Percentiles rank a stretch among this genome's conserved stretches.
phyloP scores from a whole-genome alignment of 306 rosid genomes.

The Mucuna pruriens region DNA sequence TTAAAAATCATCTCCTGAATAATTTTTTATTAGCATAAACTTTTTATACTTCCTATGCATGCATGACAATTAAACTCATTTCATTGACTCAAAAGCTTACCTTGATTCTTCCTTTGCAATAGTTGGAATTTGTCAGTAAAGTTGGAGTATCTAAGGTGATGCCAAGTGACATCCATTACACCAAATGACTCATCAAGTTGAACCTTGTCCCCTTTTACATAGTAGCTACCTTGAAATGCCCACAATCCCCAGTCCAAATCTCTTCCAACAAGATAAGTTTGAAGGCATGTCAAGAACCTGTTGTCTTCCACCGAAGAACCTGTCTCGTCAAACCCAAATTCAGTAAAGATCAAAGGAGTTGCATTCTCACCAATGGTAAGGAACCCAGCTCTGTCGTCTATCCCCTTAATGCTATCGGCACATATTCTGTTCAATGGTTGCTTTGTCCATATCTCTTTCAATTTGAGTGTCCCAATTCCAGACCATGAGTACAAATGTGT shows the following conservation, averaged over 20 bases:
- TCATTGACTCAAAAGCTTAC: constrained; percentile 10
- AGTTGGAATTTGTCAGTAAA: constrained; percentile 50
- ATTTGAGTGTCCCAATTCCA: constrained; percentile 51
- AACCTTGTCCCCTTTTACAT: constrained; percentile 40
- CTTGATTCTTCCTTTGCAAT: constrained; percentile 46
- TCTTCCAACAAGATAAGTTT: constrained; percentile 54
- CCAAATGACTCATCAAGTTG: constrained; percentile 55
- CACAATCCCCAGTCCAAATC: constrained; percentile 71
- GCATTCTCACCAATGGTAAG: constrained; percentile 41
- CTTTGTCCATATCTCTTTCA: constrained; percentile 45
- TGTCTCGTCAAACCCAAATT: constrained; percentile 54
- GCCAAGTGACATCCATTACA: constrained; percentile 52
- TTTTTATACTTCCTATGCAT: too few relatives aligned
- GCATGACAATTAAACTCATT: not conserved
- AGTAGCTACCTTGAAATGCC: constrained; percentile 62
- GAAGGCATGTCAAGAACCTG: constrained; percentile 61
- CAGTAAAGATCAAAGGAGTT: constrained; percentile 54
- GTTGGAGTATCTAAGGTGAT: constrained; percentile 41
- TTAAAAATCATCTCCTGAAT: too few relatives aligned
- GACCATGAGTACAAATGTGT: constrained; percentile 63
- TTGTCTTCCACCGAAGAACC: constrained; percentile 41
- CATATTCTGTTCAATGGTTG: constrained; percentile 62
- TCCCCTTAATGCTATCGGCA: constrained; percentile 30
- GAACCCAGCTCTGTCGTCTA: constrained; percentile 52
- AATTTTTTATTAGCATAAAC: too few relatives aligned